Evolutionary conservation across 805 yeast species (phyloP).

Genomic region (Lipomyces starkeyi): DNA sequence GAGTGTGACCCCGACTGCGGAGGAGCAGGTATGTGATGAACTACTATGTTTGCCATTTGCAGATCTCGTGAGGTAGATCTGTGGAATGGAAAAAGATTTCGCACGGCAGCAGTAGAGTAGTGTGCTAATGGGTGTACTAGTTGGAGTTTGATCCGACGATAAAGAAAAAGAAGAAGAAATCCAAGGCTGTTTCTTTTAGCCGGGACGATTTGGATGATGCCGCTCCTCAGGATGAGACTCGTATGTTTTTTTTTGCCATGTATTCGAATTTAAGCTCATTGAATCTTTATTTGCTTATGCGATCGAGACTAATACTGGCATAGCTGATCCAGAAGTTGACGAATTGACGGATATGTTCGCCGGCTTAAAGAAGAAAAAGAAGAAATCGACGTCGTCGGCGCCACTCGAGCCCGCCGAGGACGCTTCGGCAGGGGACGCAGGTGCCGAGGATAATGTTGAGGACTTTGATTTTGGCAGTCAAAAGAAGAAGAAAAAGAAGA

Average conservation of each 20-base stretch:
- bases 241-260: slow-evolving; percentile 11
- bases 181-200: slow-evolving; percentile 38
- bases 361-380: slow-evolving; percentile 85
- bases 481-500: slow-evolving; percentile 80
- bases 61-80: neutral
- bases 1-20: slow-evolving; percentile 27
- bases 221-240: slow-evolving; percentile 22
- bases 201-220: slow-evolving; percentile 25
- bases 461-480: slow-evolving; percentile 59
- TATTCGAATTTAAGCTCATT: neutral
- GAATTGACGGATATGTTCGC: slow-evolving; percentile 69
- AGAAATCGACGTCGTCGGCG: slow-evolving; percentile 57
- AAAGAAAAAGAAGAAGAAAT: slow-evolving; percentile 49
- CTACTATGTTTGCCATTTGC: neutral
- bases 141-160: slow-evolving; percentile 37
- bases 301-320: slow-evolving; percentile 7
- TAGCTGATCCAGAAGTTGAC: slow-evolving; percentile 42
- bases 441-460: slow-evolving; percentile 36
- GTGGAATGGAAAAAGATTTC: neutral
- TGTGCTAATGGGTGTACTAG: slow-evolving; percentile 14
- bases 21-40: slow-evolving; percentile 28
- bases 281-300: neutral
- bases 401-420: slow-evolving; percentile 44
- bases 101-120: neutral
- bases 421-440: slow-evolving; percentile 27